Conservation (phyloP, 148 eudicot genomes). For the Spergularia marina region DNA sequence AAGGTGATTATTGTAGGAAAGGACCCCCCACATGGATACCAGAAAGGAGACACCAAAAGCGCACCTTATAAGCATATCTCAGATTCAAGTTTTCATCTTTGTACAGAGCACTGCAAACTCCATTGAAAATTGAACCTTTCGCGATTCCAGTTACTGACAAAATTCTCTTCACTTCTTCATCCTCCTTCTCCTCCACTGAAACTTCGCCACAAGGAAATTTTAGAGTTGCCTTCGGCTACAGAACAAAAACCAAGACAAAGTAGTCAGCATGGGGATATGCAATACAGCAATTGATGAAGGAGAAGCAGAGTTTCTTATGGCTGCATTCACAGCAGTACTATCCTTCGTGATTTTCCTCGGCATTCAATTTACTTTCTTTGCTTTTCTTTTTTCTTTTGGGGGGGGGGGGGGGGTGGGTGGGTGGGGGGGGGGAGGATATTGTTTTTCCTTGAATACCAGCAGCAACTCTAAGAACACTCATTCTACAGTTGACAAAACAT, state of each 20-base stretch:
- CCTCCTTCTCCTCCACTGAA: slow-evolving; percentile 75
- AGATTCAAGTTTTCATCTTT: slow-evolving; percentile 61
- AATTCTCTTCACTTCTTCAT: slow-evolving; percentile 55
- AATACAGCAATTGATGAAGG: slow-evolving; percentile 14
- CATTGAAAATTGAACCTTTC: slow-evolving; percentile 67
- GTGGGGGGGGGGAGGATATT: background rate
- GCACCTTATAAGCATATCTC: slow-evolving; percentile 83
- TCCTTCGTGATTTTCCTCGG: background rate
- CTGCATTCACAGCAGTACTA: slow-evolving; percentile 1
- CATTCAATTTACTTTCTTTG: background rate
- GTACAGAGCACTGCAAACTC: slow-evolving; percentile 68
- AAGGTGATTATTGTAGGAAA: background rate
- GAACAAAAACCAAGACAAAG: slow-evolving; percentile 17
- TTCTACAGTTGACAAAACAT: background rate
- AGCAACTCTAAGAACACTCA: background rate
- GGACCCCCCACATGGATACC: background rate
- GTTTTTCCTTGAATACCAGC: background rate
- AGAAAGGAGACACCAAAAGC: slow-evolving; percentile 23
- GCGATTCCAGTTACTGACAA: slow-evolving; percentile 62
- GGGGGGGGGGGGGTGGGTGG: background rate
- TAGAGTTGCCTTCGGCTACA: slow-evolving; percentile 87
- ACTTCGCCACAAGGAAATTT: slow-evolving; percentile 82
- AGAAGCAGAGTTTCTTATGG: slow-evolving; percentile 8
- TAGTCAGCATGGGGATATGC: background rate
- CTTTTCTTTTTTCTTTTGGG: too few species aligned